These are phyloP conservation scores for Breynia disticha DNA, from an alignment of 441 rosid species.

Conservation along the genomic window DNA sequence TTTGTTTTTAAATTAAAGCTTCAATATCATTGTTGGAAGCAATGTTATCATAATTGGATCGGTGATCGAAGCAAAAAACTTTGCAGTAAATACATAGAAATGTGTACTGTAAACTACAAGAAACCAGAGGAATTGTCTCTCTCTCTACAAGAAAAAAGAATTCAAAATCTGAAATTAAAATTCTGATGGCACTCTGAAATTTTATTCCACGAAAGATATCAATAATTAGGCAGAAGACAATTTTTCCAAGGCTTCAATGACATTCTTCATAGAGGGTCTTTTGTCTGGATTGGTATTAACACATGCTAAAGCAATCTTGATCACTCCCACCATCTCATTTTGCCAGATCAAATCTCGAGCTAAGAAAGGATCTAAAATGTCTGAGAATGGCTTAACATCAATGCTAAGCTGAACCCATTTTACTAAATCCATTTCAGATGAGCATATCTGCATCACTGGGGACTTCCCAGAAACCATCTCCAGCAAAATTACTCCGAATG, in stretches of 20 bases:
- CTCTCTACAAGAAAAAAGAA: no score
- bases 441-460: slow-evolving; percentile 40
- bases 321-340: slow-evolving; percentile 56
- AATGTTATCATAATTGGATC: no score
- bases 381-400: slow-evolving; percentile 61
- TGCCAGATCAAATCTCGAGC: slow-evolving; percentile 46
- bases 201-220: neutral
- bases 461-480: slow-evolving; percentile 66
- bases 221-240: slow-evolving; percentile 1
- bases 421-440: slow-evolving; percentile 54
- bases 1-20: no score
- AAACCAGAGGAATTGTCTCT: no score
- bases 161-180: no score
- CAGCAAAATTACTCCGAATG: slow-evolving; percentile 66
- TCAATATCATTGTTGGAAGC: no score
- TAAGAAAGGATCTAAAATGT: slow-evolving; percentile 66
- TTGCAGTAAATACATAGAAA: no score
- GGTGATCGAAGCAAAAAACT: no score
- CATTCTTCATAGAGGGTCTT: slow-evolving; percentile 79
- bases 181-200: neutral
- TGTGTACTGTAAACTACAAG: no score
- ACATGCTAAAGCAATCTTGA: slow-evolving; percentile 69
- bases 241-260: slow-evolving; percentile 47
- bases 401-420: slow-evolving; percentile 71
- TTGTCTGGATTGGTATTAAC: slow-evolving; percentile 55